Evolutionary conservation across 2,329 filamentous ascomycete species (phyloP), one percentile per base, ranked within the genome.

Genomic region (Onygenales sp.): DNA sequence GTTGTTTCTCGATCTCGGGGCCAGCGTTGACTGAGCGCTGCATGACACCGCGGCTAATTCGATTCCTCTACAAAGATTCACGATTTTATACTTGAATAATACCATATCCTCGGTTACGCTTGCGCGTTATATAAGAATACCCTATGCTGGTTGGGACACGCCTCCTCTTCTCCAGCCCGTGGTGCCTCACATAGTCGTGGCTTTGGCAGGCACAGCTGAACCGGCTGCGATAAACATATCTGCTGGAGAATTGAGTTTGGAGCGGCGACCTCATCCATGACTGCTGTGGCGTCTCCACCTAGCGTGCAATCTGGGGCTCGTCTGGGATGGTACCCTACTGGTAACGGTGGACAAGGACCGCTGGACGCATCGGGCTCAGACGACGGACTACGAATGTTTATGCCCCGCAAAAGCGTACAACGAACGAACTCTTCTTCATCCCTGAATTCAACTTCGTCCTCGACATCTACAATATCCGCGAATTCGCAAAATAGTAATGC

Each of bases 381-480:
- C 75, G 88, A 95, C 72, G 83, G 86, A 60, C 83, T 86, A 74
- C 85, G 86, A 70, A 91, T 95, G 81, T 88, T 94, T 70, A 85
- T 88, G 80, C 87, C 88, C 65, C 88, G 90, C 63, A 96, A 95
- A 75, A 84, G 80, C 66, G 79, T 89, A 57, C 88, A 92, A 69
- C 84, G 92, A 68, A 86, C 86, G 65, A 95, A 89, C 76, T 97
- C 92, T 37, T 93, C 89, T 54, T 95, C 90, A 3, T 95, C 91
- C 45, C 78, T 94, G 58, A 74, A 76, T 53, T 84, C 82, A 21
- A 73, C 72, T 53, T 73, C 76, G 36, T 87, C 88, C 11, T 82
- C 83, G 49, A 81, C 75, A 42, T 72, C 71, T 42, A 73, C 71
- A 5, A 63, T 68, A 49, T 61, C 62, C n/a, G 58, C 61, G 11